A percentile compares a stretch with the other conserved stretches of the same genome.
phyloP scores from a whole-genome alignment of 164 flowering plant species.

The Umbellularia californica region DNA sequence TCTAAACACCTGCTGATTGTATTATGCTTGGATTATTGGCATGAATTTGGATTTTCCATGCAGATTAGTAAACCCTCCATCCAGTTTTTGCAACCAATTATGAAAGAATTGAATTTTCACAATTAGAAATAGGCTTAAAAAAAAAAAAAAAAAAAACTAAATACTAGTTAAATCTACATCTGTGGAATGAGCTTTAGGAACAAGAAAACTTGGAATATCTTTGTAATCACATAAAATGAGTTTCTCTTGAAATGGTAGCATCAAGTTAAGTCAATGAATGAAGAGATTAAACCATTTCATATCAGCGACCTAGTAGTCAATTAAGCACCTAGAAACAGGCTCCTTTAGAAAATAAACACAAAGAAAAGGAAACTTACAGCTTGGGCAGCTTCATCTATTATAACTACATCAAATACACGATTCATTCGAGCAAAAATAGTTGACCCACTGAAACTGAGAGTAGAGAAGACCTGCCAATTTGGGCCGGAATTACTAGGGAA shows the following conservation, averaged over 20 bases:
- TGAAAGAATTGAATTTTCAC: background rate
- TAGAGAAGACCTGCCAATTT: conserved; percentile 81
- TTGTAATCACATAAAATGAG: background rate
- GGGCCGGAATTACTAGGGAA: conserved; percentile 2
- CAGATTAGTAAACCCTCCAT: background rate
- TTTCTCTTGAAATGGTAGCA: background rate
- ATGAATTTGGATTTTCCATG: background rate
- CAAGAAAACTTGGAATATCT: no score
- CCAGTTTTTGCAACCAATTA: background rate
- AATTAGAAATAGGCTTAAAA: background rate
- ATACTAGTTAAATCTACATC: no score
- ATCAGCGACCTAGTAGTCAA: background rate
- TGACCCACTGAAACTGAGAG: conserved; percentile 96
- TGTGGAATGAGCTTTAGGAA: no score
- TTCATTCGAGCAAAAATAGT: conserved; percentile 58
- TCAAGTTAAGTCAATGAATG: background rate
- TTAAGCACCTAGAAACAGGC: background rate
- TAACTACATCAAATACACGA: conserved; percentile 87
- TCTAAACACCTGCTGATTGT: no score
- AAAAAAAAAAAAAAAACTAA: no score
- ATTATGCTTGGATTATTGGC: no score
- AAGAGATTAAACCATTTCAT: background rate
- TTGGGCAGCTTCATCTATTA: conserved; percentile 99
- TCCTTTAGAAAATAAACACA: background rate
- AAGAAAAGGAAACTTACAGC: conserved; percentile 56